Conservation (phyloP, 2,329 filamentous ascomycete species). For the Claviceps fusiformis region DNA sequence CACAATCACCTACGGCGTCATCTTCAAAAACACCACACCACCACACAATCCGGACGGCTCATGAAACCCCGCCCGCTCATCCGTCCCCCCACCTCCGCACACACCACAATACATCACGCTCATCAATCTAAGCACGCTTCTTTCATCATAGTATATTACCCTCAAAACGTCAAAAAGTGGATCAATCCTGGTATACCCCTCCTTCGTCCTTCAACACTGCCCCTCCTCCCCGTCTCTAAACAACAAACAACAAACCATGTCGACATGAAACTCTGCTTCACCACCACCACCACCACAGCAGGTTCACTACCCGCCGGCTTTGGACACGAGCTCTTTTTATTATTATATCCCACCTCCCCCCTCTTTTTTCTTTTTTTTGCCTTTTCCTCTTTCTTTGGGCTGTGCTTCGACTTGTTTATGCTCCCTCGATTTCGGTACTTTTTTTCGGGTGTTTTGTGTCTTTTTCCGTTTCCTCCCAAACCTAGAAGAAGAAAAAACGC, state of each 20-base stretch:
- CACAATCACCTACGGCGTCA: no score
- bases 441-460: neutral
- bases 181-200: slow-evolving; percentile 17
- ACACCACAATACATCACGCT: neutral
- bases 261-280: slow-evolving; percentile 2
- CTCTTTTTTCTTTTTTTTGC: no score
- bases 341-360: no score
- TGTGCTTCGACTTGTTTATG: neutral
- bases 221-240: neutral
- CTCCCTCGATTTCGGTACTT: neutral
- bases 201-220: neutral
- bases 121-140: neutral
- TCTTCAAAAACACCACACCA: no score
- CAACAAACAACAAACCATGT: neutral
- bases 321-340: neutral
- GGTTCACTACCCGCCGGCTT: slow-evolving; percentile 6
- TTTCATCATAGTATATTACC: slow-evolving; percentile 26
- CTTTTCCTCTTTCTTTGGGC: neutral
- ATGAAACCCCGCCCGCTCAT: no score
- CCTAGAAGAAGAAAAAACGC: neutral
- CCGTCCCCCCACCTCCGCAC: no score
- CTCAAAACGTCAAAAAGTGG: neutral
- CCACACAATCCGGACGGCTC: no score
- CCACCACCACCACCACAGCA: no score
- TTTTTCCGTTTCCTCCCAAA: neutral